Evolutionary conservation across 495 filamentous ascomycete species (phyloP).

Genomic region (Talaromyces borbonicus): DNA sequence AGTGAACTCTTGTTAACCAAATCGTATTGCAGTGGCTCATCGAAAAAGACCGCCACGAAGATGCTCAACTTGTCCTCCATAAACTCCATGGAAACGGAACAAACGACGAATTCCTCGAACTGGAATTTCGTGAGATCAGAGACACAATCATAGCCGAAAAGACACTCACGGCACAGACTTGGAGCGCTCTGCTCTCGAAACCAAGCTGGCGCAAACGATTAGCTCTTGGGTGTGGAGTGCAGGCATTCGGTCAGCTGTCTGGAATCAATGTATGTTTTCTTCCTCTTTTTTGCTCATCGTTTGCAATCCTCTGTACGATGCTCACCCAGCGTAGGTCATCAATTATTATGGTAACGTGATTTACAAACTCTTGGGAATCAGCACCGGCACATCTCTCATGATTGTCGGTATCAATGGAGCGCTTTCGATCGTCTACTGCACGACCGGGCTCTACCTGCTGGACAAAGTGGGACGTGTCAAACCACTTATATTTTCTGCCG

Average conservation of each 20-base stretch:
- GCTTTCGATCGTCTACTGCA: conserved; percentile 28
- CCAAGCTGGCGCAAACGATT: conserved; percentile 35
- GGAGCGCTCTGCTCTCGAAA: conserved; percentile 36
- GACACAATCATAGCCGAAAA: conserved; percentile 32
- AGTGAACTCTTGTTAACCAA: no score
- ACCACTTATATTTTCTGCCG: conserved; percentile 39
- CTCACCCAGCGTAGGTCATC: not conserved
- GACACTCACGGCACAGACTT: conserved; percentile 22
- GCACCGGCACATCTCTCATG: conserved; percentile 12
- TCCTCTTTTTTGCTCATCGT: not conserved
- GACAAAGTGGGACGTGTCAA: conserved; percentile 43
- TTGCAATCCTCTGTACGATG: not conserved
- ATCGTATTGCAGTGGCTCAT: conserved; percentile 33
- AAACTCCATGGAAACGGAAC: conserved; percentile 31
- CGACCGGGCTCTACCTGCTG: conserved; percentile 39
- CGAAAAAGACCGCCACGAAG: conserved; percentile 36
- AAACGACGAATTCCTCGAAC: conserved; percentile 32
- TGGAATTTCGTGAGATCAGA: conserved; percentile 38
- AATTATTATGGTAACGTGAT: conserved; percentile 4
- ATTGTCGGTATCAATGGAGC: conserved; percentile 11
- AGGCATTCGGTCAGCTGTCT: conserved; percentile 41
- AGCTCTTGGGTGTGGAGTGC: conserved; percentile 41
- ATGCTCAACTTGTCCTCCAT: conserved; percentile 32
- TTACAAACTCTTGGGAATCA: conserved; percentile 1
- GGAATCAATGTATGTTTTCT: conserved; percentile 34